Evolutionary conservation across 2,329 filamentous ascomycete genomes (phyloP).

Genomic region (Colletotrichum incanum): DNA sequence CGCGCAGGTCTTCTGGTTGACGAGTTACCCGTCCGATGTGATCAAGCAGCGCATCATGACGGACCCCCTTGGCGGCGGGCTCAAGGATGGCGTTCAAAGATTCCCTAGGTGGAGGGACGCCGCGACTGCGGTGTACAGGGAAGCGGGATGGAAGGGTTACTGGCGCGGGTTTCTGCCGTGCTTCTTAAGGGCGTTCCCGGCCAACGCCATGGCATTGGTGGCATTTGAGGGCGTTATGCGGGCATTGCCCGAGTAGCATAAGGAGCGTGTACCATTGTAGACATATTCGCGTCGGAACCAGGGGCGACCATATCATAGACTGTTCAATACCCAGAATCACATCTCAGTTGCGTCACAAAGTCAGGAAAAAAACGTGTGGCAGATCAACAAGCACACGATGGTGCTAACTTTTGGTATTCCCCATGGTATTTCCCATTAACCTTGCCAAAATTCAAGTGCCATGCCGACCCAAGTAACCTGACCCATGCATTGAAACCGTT

Average conservation of each 20-base stretch:
- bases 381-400: constrained; percentile 45
- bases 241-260: constrained; percentile 61
- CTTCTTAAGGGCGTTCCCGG: constrained; percentile 93
- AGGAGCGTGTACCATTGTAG: not conserved
- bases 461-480: constrained; percentile 43
- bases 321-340: constrained; percentile 35
- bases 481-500: constrained; percentile 48
- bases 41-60: constrained; percentile 99
- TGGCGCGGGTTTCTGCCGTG: constrained; percentile 96
- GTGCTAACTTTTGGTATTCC: constrained; percentile 44
- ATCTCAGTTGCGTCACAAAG: constrained; percentile 21
- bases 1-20: constrained; percentile 95
- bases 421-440: constrained; percentile 33
- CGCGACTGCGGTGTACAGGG: constrained; percentile 81
- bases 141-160: constrained; percentile 84
- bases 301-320: constrained; percentile 24
- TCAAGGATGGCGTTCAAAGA: constrained; percentile 76
- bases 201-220: constrained; percentile 93
- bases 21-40: constrained; percentile 91
- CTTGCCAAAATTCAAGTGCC: constrained; percentile 39
- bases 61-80: constrained; percentile 82
- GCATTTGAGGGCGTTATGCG: constrained; percentile 96
- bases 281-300: not conserved
- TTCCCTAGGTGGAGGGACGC: constrained; percentile 87
- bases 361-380: constrained; percentile 12